A percentile compares a stretch with the other conserved stretches of the same genome.
Conservation (phyloP, 495 filamentous ascomycete species). For the Podospora pseudoanserina region DNA sequence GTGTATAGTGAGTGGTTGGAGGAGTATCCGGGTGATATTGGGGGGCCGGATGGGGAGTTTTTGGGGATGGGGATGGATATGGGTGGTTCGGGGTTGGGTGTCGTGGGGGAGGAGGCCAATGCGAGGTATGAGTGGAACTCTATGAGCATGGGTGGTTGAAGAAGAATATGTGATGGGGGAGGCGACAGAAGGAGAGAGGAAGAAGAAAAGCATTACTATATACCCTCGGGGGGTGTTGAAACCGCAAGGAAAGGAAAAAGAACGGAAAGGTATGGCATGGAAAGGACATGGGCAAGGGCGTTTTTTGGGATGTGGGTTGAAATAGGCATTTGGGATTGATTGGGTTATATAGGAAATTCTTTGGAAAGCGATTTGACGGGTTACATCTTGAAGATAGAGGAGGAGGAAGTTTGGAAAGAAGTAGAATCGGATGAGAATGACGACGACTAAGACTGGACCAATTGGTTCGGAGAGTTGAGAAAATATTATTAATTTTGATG, state of each 20-base stretch:
- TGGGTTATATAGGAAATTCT: background rate
- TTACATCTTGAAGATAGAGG: background rate
- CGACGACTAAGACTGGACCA: too few species aligned
- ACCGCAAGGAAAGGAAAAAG: background rate
- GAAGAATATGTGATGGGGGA: background rate
- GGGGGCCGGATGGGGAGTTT: background rate
- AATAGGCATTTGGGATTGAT: background rate
- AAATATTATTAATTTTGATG: background rate
- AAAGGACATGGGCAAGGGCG: background rate
- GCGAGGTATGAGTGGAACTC: background rate
- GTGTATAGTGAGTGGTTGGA: background rate
- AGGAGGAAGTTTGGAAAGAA: background rate
- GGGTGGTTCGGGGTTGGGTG: background rate
- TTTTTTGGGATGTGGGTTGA: background rate
- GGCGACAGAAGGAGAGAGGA: background rate
- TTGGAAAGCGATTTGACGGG: background rate
- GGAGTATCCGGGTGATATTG: background rate
- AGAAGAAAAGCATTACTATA: background rate
- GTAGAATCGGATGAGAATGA: background rate
- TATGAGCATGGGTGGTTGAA: background rate
- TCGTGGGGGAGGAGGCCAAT: background rate
- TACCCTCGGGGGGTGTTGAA: background rate
- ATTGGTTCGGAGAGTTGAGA: background rate
- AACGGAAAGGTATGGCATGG: background rate
- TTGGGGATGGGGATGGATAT: background rate